Evolutionary conservation across 345 rosid species (phyloP).

Genomic region (Erodium maritimum): DNA sequence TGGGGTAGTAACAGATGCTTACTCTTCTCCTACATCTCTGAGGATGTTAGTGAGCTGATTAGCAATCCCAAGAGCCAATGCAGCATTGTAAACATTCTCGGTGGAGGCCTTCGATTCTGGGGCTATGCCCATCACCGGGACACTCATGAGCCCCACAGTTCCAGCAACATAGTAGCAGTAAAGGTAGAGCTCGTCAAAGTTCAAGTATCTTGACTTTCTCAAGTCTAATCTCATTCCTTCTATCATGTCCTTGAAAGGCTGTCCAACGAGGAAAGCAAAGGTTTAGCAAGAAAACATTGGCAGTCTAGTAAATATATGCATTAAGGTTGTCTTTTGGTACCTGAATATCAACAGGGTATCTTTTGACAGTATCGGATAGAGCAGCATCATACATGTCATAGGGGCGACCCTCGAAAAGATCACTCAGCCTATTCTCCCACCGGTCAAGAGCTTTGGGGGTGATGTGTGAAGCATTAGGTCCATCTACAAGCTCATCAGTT

Average conservation of each 20-base stretch:
- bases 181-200: slow-evolving; percentile 43
- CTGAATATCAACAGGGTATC: slow-evolving; percentile 45
- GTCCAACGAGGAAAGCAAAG: neutral
- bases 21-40: slow-evolving; percentile 53
- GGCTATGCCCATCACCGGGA: slow-evolving; percentile 46
- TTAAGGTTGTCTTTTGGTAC: slow-evolving; percentile 8
- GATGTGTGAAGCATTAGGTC: slow-evolving; percentile 37
- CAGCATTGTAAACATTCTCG: slow-evolving; percentile 38
- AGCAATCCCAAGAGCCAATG: slow-evolving; percentile 41
- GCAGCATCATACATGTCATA: slow-evolving; percentile 43
- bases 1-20: slow-evolving; percentile 8
- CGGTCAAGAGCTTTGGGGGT: slow-evolving; percentile 42
- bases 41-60: slow-evolving; percentile 51
- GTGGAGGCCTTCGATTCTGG: slow-evolving; percentile 36
- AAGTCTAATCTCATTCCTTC: slow-evolving; percentile 43
- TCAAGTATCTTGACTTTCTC: slow-evolving; percentile 28
- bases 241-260: slow-evolving; percentile 52
- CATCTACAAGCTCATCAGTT: slow-evolving; percentile 53
- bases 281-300: neutral
- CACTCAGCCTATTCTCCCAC: slow-evolving; percentile 32
- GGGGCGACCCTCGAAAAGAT: slow-evolving; percentile 34
- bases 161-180: slow-evolving; percentile 51
- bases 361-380: slow-evolving; percentile 29
- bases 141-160: slow-evolving; percentile 45
- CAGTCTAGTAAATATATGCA: neutral